Evolutionary conservation across 345 rosid species (phyloP), one percentile per base, ranked within the genome.

Genomic region (Arabis alpina): DNA sequence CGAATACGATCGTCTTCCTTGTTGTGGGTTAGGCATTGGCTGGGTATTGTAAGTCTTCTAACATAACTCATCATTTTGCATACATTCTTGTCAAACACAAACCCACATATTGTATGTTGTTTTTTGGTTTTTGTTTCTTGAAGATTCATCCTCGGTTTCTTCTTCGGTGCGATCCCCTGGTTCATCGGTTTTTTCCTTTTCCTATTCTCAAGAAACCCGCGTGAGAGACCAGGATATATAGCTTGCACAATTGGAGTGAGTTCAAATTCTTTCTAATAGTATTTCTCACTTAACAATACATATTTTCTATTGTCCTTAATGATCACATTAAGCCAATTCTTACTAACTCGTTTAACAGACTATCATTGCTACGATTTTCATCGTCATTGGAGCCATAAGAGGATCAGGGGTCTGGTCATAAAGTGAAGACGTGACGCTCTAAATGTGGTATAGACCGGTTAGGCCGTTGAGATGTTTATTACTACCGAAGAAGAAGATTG

Each of bases 131-230:
- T 14, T 57, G 61, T 34, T 67, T 56, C 6, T 41, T 63, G 54
- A 55, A 76, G 79, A 56, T 76, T 76, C 66, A 76, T 76, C 48
- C 61, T 70, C 42, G 79, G 79, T 56, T 69, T 76, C 75, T 30
- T 76, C 71, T 47, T 76, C 3, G 75, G 70, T 27, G 48, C 67
- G 9, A 45, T 76, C 60, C 79, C 79, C 5, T 76, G 79, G 79
- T 76, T 48, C 71, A 56, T 76, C 2, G 79, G 79, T 1, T 70
- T 70, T 12, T 54, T 76, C 71, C 60, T 70, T 56, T 41, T 76
- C 0, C 50, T 76, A 1, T 76, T 28, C 75, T 55, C 70, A 0
- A 70, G 49, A 42, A 55, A 76, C 43, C 61, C 4, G 5, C 75
- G 79, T 8, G 79, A 70, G 61, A 76, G 15, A 50, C 75, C 79